These are phyloP conservation scores for Mycena olivaceomarginata DNA, from an alignment of 768 basidiomycete genomes.

Conservation along the genomic window DNA sequence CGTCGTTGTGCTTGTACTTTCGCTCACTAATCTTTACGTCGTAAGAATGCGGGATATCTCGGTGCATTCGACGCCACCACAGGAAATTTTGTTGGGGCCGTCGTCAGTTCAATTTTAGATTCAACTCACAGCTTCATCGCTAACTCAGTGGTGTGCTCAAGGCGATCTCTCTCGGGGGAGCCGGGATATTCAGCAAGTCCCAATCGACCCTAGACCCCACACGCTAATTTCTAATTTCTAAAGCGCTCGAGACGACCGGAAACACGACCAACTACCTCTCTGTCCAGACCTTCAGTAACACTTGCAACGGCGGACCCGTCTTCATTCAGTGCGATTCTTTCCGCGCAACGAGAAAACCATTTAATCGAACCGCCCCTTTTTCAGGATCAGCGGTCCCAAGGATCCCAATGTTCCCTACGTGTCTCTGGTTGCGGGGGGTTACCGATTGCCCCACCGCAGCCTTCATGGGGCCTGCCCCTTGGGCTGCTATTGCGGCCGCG, in stretches of 20 bases:
- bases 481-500: conserved; percentile 23
- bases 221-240: not conserved
- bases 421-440: not conserved
- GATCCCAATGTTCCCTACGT: conserved; percentile 5
- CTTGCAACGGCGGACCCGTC: conserved; percentile 30
- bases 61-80: conserved; percentile 21
- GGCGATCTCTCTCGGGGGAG: conserved; percentile 7
- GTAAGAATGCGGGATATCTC: conserved; percentile 26
- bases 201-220: not conserved
- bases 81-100: conserved; percentile 15
- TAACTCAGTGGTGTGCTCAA: not conserved
- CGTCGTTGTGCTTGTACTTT: not conserved
- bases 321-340: conserved; percentile 16
- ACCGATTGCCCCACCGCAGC: not conserved
- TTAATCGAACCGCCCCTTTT: too few relatives aligned
- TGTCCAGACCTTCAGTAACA: conserved; percentile 19
- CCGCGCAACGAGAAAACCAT: not conserved
- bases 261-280: conserved; percentile 19
- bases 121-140: not conserved
- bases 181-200: conserved; percentile 32
- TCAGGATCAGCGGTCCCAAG: conserved; percentile 22
- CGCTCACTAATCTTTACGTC: not conserved
- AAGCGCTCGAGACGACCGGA: conserved; percentile 14
- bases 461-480: not conserved
- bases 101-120: conserved; percentile 10